Evolutionary conservation across 129 eudicot species (phyloP), one percentile per base, ranked within the genome.

Genomic region (Silybum marianum): DNA sequence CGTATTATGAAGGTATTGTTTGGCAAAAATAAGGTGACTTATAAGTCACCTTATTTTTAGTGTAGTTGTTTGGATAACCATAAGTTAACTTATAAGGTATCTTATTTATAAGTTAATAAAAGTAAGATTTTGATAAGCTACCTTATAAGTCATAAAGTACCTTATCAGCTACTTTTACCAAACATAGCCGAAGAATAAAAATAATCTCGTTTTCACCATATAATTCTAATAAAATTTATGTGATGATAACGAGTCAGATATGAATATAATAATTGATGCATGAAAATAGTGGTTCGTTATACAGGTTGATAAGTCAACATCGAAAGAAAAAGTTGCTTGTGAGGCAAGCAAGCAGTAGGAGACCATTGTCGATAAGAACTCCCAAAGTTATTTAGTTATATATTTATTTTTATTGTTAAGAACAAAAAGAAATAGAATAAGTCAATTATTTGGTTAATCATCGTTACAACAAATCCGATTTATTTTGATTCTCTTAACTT

Each of bases 301-400:
- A 71, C 48, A 23, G 82, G 82, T 79, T 79, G 34, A 70, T 34
- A 44, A 21, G 76, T 79, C 76, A 28, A 79, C 82, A 70, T 79
- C 82, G 23, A 79, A 78, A 3, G 28, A 28, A 70, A 32, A 22
- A 36, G 82, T 71, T 69, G 10, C 69, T 48, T 79, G 81, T 77
- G 42, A 66, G 73, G 73, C 39, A 77, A 65, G 76, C 82, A 71
- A 48, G 67, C 22, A 69, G 66, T 58, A 18, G 24, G 32, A 69
- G 75, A 30, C 48, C 28, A 46, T 69, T 30, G 76, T 67, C 65
- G 60, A 67, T 11, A 42, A 78, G 75, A 67, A 68, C 76, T 42
- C 44, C 75, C 69, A 78, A 26, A 28, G 48, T 68, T 68, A 18
- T 40, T 68, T 54, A 51, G 3, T 14, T 51, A 48, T 11, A 8